Evolutionary conservation across 2,329 filamentous ascomycete genomes (phyloP), one percentile per base, ranked within the genome.

Genomic region (Ambrosiella xylebori): DNA sequence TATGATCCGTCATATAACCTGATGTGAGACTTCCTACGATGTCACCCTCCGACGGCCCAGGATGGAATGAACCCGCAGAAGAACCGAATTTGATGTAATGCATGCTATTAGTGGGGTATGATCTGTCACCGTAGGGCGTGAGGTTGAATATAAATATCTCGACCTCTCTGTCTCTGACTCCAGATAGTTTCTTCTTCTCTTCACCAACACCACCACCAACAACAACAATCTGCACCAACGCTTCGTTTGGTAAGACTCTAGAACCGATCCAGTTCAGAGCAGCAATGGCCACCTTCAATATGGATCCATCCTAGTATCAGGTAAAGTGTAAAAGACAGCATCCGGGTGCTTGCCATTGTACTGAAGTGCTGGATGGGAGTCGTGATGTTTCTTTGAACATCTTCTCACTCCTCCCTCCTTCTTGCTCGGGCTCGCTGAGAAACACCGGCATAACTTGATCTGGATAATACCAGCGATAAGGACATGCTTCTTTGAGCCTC

Each of bases 401-500:
- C 54, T 59, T 58, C 56, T 54, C 41, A 35, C 53, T 45, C 41
- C 54, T 59, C 37, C 57, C 36, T 51, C 19, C 44, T 19, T 54
- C 58, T 38, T 52, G 17, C 47, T 7, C 45, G n/a, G 57, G 47
- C 15, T 11, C 7, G 44, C 81, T 85, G 81, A 85, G 82, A 86
- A 78, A 85, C 83, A 86, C 82, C 82, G 82, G 74, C 74, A 77
- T 27, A 86, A 88, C 84, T 87, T 87, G 84, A 86, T 85, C 82
- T 85, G 82, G 81, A 82, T 84, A 86, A 86, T 86, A 77, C 82
- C 82, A 86, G 84, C 84, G 85, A 83, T 51, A 87, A 87, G 84
- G 81, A 87, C 80, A 83, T 87, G 84, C 84, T 84, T 84, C 79
- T 80, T 80, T 76, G 72, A 65, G 63, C 69, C 68, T 69, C 67